phyloP scores from a whole-genome alignment of 202 grass and related monocot species.

The Carex arenaria region DNA sequence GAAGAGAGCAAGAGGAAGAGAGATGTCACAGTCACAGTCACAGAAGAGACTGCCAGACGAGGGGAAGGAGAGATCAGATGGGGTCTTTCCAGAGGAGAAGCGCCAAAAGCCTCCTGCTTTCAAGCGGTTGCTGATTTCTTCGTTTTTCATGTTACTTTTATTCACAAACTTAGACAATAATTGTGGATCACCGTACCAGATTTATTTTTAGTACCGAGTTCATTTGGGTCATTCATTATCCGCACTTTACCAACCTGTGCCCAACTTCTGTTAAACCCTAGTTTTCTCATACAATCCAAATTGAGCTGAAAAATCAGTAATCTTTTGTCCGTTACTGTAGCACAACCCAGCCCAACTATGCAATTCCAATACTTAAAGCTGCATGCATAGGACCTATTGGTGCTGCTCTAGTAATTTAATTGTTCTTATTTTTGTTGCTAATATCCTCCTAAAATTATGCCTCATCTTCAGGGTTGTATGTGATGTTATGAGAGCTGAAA shows the following conservation, averaged over 20 bases:
- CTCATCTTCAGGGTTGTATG: conserved; percentile 22
- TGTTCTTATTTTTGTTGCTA: not conserved
- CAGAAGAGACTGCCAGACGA: conserved; percentile 31
- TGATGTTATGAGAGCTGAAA: conserved; percentile 23
- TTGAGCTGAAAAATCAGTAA: not conserved
- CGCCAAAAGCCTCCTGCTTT: conserved; percentile 26
- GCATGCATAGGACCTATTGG: not conserved
- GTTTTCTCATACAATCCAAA: not conserved
- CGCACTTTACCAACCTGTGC: not conserved
- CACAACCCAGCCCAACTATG: not conserved
- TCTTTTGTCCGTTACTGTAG: not conserved
- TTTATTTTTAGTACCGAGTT: not conserved
- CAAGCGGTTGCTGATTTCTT: not conserved
- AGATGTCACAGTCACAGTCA: conserved; percentile 28
- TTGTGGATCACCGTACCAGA: not conserved
- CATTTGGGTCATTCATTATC: not conserved
- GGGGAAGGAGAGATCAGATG: conserved; percentile 8
- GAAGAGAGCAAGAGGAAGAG: not conserved
- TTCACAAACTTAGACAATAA: not conserved
- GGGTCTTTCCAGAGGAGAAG: conserved; percentile 30
- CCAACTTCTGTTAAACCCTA: not conserved
- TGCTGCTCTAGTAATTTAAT: not conserved
- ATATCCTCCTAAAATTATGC: not conserved
- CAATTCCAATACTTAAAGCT: not conserved
- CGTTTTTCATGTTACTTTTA: not conserved